Percentiles rank a stretch among this genome's conserved stretches.
Conservation (phyloP, 805 yeast genomes). For the Candida krabiensis region DNA sequence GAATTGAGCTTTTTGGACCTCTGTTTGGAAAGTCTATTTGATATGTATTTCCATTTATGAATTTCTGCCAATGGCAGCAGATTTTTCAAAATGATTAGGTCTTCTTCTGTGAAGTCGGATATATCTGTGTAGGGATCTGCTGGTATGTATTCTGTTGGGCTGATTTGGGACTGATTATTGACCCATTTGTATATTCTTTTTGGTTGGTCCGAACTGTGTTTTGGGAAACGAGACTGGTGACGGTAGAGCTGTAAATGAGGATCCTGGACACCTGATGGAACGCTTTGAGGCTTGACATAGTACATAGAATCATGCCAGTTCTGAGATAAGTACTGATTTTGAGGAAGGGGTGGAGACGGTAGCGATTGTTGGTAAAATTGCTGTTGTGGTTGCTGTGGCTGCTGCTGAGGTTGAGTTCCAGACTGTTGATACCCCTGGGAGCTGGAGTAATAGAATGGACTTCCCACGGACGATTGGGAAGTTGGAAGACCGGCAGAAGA, state of each 20-base stretch:
- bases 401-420: conserved; percentile 6
- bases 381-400: conserved; percentile 6
- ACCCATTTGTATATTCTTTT: conserved; percentile 12
- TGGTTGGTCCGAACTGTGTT: neutral
- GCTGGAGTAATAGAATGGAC: conserved; percentile 4
- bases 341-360: conserved; percentile 2
- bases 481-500: neutral
- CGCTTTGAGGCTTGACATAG: neutral
- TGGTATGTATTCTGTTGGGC: conserved; percentile 21
- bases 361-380: conserved; percentile 1
- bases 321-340: neutral
- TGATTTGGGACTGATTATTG: conserved; percentile 17
- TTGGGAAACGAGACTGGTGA: neutral
- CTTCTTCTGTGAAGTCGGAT: conserved; percentile 31
- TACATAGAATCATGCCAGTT: neutral
- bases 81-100: conserved; percentile 26
- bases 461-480: conserved; percentile 2
- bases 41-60: conserved; percentile 35
- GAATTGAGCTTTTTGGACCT: conserved; percentile 32
- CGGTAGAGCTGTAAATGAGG: neutral
- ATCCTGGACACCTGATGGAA: neutral
- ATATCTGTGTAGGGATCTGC: conserved; percentile 26
- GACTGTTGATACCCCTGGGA: neutral
- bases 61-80: conserved; percentile 32
- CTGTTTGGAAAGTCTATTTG: conserved; percentile 30